Evolutionary conservation across 2,329 filamentous ascomycete species (phyloP), one percentile per base, ranked within the genome.

Genomic region (Calonectria multiphialidica): DNA sequence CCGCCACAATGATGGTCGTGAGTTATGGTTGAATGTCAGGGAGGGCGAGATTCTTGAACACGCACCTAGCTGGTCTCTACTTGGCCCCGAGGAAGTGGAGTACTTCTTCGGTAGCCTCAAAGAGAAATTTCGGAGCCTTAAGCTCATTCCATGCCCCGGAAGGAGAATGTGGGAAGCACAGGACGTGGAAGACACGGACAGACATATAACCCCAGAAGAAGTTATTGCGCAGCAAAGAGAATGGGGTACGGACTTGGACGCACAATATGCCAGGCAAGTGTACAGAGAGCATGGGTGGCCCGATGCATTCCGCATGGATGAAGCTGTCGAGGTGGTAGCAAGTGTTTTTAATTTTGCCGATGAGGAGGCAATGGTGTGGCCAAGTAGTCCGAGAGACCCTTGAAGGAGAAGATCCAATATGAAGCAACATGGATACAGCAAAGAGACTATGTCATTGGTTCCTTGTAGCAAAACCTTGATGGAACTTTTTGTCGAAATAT

Each of bases 211-310:
- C 15, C 33, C 73, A 35, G 76, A 80, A 44, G 57, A 76, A 67
- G 64, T 78, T 68, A 47, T 21, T 42, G 28, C 33, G 2, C 70
- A 70, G 61, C 72, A 55, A 53, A 61, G 65, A 55, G 30, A 50
- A 5, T 72, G 53, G 50, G 28, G 44, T 18, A 76, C 74, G 2
- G 66, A 78, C 15, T 67, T 75, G 44, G 74, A 76, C 28, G 44
- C 72, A 23, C 72, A 73, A 61, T 75, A 76, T 25, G 69, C 72
- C 1, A 67, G 68, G 35, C 75, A 76, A 10, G 76, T 83, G 28
- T 83, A 82, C 63, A 76, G 77, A 12, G 74, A 78, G 33, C 76
- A 84, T 62, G 79, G 81, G 23, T 83, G 81, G 82, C 82, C 81
- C 9, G 67, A 81, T 47, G 63, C 77, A 35, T 84, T 82, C 71